phyloP scores from a whole-genome alignment of 352 stramenopile species.

The Phytophthora cryptogea region DNA sequence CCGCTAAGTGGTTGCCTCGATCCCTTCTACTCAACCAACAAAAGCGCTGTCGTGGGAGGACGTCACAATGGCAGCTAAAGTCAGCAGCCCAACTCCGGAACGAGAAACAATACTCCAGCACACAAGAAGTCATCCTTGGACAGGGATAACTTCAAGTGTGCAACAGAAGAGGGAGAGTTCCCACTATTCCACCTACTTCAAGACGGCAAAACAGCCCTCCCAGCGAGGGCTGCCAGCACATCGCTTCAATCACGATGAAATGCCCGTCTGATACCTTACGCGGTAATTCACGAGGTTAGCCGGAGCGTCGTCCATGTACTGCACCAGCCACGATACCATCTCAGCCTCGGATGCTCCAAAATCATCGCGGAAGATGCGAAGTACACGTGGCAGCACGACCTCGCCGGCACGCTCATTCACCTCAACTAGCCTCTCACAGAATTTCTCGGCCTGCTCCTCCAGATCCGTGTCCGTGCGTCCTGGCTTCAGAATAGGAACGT shows the following conservation, averaged over 20 bases:
- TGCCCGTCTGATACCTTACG: slow-evolving; percentile 71
- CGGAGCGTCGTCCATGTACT: slow-evolving; percentile 83
- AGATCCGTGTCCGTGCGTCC: slow-evolving; percentile 85
- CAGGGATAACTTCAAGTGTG: slow-evolving; percentile 2
- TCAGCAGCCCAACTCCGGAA: slow-evolving; percentile 2
- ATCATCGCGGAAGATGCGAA: slow-evolving; percentile 87
- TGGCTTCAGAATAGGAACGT: slow-evolving; percentile 82
- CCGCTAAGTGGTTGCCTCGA: slow-evolving; percentile 11
- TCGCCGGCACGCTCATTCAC: slow-evolving; percentile 60
- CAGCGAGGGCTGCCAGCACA: neutral
- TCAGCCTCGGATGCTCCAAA: slow-evolving; percentile 84
- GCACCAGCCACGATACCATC: slow-evolving; percentile 85
- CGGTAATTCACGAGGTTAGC: slow-evolving; percentile 77
- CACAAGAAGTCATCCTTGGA: neutral
- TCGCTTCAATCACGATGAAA: slow-evolving; percentile 57
- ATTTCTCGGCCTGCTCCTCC: slow-evolving; percentile 83
- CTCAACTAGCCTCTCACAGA: slow-evolving; percentile 66
- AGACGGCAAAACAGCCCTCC: slow-evolving; percentile 15
- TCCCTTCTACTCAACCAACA: slow-evolving; percentile 25
- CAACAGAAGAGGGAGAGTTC: slow-evolving; percentile 6
- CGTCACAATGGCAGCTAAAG: slow-evolving; percentile 6
- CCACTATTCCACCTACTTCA: slow-evolving; percentile 11
- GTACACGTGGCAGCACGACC: slow-evolving; percentile 72
- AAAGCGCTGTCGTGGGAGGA: slow-evolving; percentile 8
- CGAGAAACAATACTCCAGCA: slow-evolving; percentile 22